Evolutionary conservation across 2,329 filamentous ascomycete genomes (phyloP), one percentile per base, ranked within the genome.

Genomic region (Clarireedia sp.): DNA sequence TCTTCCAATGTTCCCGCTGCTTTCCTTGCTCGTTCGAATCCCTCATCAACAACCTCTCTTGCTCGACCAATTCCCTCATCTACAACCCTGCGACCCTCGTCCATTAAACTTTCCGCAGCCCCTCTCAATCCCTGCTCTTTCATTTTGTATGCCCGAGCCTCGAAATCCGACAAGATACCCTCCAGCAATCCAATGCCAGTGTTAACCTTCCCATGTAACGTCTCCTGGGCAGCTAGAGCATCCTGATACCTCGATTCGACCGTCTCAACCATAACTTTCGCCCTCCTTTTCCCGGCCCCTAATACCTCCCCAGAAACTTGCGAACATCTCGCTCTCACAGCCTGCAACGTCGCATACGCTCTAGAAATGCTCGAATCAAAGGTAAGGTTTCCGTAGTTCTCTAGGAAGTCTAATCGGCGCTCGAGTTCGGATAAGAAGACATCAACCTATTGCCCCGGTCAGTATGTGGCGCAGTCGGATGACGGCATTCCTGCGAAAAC

Each of bases 201-300:
- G 58, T 89, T 82, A 3, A 92, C 90, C 74, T 97, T 97, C 64
- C 96, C 90, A 66, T 94, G 90, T 64, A 97, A 73, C 0, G 90
- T 91, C 67, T 89, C 91, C 61, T 91, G 90, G 2, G 87, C 88
- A 16, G 81, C 85, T 60, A 99, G 73, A 1, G 88, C 90, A 64
- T 94, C 89, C 60, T 95, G 86, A 71, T 96, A 99, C 60, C 89
- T 81, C 26, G 80, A 79, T 70, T 99, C 94, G 14, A 99, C 76
- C 0, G 90, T 96, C 65, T 97, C 92, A 36, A 99, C 90, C 74
- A 97, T 85, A 57, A 97, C 82, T 61, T 89, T 87, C 57, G 95
- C 83, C 58, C 90, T 82, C 61, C 89, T 83, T 51, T 89, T 85
- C 21, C 94, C 91, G 38, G 88, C 89, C 55, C 90, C 94, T 63